phyloP scores from a whole-genome alignment of 1,139 yeast species.

The Sugiyamaella novakii region DNA sequence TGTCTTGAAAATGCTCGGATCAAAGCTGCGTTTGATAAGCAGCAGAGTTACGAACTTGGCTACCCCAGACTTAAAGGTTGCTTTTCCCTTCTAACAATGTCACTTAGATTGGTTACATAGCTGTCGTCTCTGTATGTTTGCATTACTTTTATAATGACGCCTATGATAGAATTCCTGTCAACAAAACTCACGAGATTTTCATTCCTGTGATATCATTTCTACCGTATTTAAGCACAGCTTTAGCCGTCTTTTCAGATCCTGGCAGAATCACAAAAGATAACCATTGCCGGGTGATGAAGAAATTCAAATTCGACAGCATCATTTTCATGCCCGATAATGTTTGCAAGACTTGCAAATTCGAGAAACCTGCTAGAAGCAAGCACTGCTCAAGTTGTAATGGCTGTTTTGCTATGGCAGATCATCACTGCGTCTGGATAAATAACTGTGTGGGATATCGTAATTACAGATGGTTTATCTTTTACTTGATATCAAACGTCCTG shows the following conservation, averaged over 20 bases:
- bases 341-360: conserved; percentile 62
- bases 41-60: no score
- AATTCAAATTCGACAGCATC: conserved; percentile 55
- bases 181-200: conserved; percentile 27
- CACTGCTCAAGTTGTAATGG: conserved; percentile 76
- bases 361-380: conserved; percentile 84
- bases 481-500: conserved; percentile 57
- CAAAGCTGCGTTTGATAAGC: no score
- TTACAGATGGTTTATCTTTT: conserved; percentile 67
- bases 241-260: conserved; percentile 59
- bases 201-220: conserved; percentile 37
- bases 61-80: no score
- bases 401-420: conserved; percentile 76
- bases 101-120: conserved; percentile 46
- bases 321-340: conserved; percentile 54
- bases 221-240: conserved; percentile 48
- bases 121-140: conserved; percentile 51
- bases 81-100: no score
- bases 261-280: conserved; percentile 47
- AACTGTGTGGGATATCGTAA: conserved; percentile 84
- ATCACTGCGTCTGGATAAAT: conserved; percentile 94
- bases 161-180: conserved; percentile 38
- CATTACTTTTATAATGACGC: conserved; percentile 50
- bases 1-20: no score
- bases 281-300: conserved; percentile 34